phyloP scores from a whole-genome alignment of 2,329 filamentous ascomycete species.

The Sporothrix schenckii region DNA sequence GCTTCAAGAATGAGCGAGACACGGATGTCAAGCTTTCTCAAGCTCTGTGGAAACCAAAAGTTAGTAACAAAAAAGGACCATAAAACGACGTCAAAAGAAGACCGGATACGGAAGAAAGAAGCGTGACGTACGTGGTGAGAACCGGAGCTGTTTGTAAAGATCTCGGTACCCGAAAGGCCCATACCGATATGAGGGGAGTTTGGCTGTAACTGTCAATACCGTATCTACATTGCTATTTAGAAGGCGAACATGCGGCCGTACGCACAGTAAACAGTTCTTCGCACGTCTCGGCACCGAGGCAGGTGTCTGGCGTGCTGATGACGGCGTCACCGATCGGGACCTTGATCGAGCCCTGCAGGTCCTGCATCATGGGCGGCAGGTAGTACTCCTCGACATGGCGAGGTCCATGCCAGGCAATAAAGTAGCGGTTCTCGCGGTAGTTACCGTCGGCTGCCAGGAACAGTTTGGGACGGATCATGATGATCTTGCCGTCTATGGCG shows the following conservation, averaged over 20 bases:
- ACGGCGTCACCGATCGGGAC: constrained; percentile 71
- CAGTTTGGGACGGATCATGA: constrained; percentile 73
- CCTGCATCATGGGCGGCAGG: constrained; percentile 61
- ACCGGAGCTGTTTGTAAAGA: constrained; percentile 70
- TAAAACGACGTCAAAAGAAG: background rate
- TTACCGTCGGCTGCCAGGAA: constrained; percentile 55
- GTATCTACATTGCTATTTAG: background rate
- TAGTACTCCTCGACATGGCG: constrained; percentile 66
- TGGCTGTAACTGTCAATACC: constrained; percentile 29
- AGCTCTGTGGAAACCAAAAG: constrained; percentile 30
- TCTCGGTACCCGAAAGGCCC: constrained; percentile 70
- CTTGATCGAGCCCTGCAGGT: constrained; percentile 50
- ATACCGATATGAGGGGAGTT: constrained; percentile 57
- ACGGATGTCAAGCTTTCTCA: constrained; percentile 65
- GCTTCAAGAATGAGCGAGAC: constrained; percentile 68
- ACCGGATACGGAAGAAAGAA: background rate
- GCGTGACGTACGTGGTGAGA: constrained; percentile 52
- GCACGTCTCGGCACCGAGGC: constrained; percentile 51
- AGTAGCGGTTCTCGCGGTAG: constrained; percentile 59
- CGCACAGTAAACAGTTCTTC: constrained; percentile 39
- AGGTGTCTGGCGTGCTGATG: constrained; percentile 62
- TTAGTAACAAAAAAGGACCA: background rate
- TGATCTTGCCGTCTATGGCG: constrained; percentile 65
- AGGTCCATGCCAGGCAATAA: constrained; percentile 64
- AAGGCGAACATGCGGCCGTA: background rate